Percentiles rank a stretch among this genome's conserved stretches.
phyloP scores from a whole-genome alignment of 2,329 filamentous ascomycete genomes.

The Coniochaeta sp. region DNA sequence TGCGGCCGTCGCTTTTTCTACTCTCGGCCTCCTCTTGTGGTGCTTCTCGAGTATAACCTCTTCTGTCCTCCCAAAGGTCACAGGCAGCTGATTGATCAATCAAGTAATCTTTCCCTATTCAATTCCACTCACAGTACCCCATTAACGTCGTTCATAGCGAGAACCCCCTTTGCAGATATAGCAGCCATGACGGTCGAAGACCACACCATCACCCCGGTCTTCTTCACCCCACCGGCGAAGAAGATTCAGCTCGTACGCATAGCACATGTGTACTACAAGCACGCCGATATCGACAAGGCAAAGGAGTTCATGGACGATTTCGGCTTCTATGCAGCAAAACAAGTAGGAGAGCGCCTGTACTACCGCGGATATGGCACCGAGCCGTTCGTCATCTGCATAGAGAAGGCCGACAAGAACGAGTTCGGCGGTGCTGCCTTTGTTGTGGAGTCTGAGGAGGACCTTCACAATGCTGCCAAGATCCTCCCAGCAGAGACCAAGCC shows the following conservation, averaged over 20 bases:
- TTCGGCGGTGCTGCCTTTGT: constrained; percentile 53
- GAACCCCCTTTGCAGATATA: background rate
- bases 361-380: constrained; percentile 55
- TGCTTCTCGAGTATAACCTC: background rate
- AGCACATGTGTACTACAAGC: constrained; percentile 40
- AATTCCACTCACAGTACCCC: background rate
- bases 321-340: constrained; percentile 32
- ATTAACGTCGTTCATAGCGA: background rate
- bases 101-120: background rate
- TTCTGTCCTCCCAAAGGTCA: background rate
- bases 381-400: constrained; percentile 50
- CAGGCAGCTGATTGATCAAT: background rate
- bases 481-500: constrained; percentile 40
- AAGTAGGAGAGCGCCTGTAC: constrained; percentile 38
- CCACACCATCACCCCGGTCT: constrained; percentile 5
- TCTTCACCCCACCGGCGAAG: constrained; percentile 6
- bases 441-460: constrained; percentile 47
- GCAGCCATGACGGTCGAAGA: constrained; percentile 13
- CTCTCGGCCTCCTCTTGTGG: background rate
- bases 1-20: background rate
- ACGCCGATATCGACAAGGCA: constrained; percentile 32
- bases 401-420: constrained; percentile 33
- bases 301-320: constrained; percentile 38
- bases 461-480: constrained; percentile 38
- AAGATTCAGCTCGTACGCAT: constrained; percentile 30